Percentiles rank a stretch among this genome's conserved stretches.
Evolutionary conservation across 2,329 filamentous ascomycete genomes (phyloP).

Genomic region (Dactylonectria macrodidyma): DNA sequence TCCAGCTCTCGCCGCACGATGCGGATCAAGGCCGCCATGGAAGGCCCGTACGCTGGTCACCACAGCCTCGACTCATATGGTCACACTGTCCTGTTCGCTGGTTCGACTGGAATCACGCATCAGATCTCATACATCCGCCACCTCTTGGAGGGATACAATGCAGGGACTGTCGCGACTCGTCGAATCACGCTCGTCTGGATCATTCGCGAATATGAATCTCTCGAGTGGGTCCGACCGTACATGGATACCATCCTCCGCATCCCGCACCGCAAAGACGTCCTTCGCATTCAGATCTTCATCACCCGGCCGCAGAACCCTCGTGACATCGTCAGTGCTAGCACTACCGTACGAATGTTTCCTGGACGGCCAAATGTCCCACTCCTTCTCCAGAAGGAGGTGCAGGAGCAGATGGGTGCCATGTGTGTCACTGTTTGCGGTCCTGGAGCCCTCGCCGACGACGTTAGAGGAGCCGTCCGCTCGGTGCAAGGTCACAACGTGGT

Average conservation of each 20-base stretch:
- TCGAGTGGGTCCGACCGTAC: slow-evolving; percentile 95
- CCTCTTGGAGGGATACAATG: slow-evolving; percentile 77
- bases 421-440: slow-evolving; percentile 86
- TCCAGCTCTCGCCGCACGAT: slow-evolving; percentile 68
- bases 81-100: slow-evolving; percentile 90
- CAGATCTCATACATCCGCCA: slow-evolving; percentile 91
- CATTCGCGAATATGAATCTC: slow-evolving; percentile 87
- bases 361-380: slow-evolving; percentile 88
- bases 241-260: slow-evolving; percentile 82
- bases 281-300: slow-evolving; percentile 91
- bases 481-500: slow-evolving; percentile 76
- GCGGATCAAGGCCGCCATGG: slow-evolving; percentile 80
- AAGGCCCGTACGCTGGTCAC: slow-evolving; percentile 90
- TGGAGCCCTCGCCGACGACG: slow-evolving; percentile 82
- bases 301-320: slow-evolving; percentile 88
- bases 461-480: slow-evolving; percentile 76
- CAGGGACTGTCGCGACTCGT: slow-evolving; percentile 83
- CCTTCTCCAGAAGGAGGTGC: slow-evolving; percentile 85
- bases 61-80: slow-evolving; percentile 94
- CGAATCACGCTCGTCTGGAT: slow-evolving; percentile 92
- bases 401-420: slow-evolving; percentile 89
- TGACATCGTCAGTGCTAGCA: slow-evolving; percentile 82
- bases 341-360: slow-evolving; percentile 91
- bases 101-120: slow-evolving; percentile 95
- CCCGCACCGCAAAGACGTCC: slow-evolving; percentile 84